Percentiles rank a stretch among this genome's conserved stretches.
phyloP scores from a whole-genome alignment of 192 early-diverging fungal species.

The Lobosporangium transversale region DNA sequence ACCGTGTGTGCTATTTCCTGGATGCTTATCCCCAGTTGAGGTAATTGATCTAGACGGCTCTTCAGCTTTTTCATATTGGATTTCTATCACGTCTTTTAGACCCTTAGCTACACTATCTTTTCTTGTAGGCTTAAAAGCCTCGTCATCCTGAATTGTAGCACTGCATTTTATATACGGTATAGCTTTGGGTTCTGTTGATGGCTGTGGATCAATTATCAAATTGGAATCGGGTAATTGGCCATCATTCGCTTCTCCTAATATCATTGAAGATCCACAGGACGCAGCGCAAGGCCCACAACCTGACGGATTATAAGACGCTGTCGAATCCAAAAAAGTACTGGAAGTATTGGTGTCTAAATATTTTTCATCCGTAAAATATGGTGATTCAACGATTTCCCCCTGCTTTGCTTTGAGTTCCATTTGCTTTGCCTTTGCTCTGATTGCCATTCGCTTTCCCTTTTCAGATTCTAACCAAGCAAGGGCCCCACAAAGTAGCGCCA shows the following conservation, averaged over 20 bases:
- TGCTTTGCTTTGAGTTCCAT: constrained; percentile 23
- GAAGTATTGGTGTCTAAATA: background rate
- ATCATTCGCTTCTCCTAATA: too few species aligned
- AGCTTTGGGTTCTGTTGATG: too few species aligned
- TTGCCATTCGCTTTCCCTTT: constrained; percentile 12
- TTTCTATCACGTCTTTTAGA: constrained; percentile 5
- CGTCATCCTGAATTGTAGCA: too few species aligned
- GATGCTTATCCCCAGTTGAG: background rate
- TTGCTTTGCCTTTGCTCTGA: background rate
- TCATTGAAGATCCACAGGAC: too few species aligned
- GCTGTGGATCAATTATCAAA: too few species aligned
- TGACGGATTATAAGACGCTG: too few species aligned
- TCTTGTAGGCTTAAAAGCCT: background rate
- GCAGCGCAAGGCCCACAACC: too few species aligned
- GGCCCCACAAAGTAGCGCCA: constrained; percentile 74
- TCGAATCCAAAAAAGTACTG: background rate
- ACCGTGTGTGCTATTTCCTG: background rate
- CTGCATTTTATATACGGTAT: too few species aligned
- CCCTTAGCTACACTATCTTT: background rate
- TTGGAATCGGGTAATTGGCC: too few species aligned
- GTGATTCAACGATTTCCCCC: constrained; percentile 1
- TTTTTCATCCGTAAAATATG: background rate
- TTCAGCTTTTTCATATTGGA: constrained; percentile 10
- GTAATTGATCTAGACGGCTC: too few species aligned
- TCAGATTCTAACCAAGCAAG: constrained; percentile 72